Percentiles rank a stretch among this genome's conserved stretches.
Conservation (phyloP, 2,329 filamentous ascomycete species). For the Calcarisporium arbuscula region DNA sequence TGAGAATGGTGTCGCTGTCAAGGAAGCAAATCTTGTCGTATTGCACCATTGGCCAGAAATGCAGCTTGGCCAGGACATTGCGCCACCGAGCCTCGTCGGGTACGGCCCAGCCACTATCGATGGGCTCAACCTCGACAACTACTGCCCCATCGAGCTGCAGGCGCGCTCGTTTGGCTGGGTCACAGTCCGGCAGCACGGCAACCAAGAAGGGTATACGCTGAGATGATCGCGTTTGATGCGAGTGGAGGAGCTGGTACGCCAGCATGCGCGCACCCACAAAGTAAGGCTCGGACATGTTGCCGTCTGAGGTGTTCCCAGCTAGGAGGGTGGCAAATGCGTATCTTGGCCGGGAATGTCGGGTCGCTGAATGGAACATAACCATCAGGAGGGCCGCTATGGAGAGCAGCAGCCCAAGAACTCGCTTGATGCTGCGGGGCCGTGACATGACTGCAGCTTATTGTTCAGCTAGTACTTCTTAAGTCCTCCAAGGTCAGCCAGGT, state of each 20-base stretch:
- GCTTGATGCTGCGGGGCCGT: too few relatives aligned
- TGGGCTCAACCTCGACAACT: background rate
- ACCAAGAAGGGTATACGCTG: background rate
- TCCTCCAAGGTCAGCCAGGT: too few relatives aligned
- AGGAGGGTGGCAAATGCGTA: background rate
- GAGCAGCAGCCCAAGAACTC: background rate
- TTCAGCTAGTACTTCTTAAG: too few relatives aligned
- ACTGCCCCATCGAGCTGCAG: background rate
- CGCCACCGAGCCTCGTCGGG: background rate
- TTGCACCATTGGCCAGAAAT: background rate
- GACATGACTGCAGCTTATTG: too few relatives aligned
- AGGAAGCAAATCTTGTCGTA: background rate
- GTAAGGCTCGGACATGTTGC: background rate
- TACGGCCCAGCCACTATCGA: background rate
- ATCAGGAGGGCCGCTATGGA: background rate
- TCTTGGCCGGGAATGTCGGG: too few relatives aligned
- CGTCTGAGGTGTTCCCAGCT: background rate
- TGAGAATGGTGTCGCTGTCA: background rate
- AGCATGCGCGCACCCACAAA: background rate
- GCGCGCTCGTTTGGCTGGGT: background rate
- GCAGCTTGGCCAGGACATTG: background rate
- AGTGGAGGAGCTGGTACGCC: background rate
- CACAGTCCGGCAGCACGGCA: background rate
- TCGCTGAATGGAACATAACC: background rate
- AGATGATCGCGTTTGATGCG: background rate